phyloP scores from a whole-genome alignment of 805 yeast genomes.

The Suhomyces sp. region DNA sequence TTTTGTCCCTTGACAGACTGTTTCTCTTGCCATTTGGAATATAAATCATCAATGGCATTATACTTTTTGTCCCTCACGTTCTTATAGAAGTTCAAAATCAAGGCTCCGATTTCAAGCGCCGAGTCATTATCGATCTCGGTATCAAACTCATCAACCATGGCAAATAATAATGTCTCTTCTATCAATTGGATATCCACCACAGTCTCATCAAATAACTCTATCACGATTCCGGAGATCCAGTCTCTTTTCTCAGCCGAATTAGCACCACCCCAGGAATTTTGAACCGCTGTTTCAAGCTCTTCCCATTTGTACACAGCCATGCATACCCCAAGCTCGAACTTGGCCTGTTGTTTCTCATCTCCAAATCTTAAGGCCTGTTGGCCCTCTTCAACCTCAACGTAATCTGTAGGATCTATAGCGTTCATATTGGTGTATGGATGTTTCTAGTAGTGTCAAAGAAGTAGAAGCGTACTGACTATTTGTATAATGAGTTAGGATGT shows the following conservation, averaged over 20 bases:
- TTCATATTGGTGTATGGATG: conserved; percentile 21
- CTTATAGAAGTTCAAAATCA: conserved; percentile 63
- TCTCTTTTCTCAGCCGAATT: conserved; percentile 89
- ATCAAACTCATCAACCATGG: conserved; percentile 95
- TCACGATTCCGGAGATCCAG: conserved; percentile 83
- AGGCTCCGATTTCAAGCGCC: conserved; percentile 69
- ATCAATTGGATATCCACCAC: conserved; percentile 74
- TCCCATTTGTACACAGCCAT: conserved; percentile 93
- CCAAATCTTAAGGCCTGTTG: conserved; percentile 38
- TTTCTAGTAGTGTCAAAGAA: no score
- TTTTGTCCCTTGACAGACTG: conserved; percentile 36
- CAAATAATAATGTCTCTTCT: conserved; percentile 81
- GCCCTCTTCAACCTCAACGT: conserved; percentile 52
- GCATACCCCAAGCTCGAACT: conserved; percentile 89
- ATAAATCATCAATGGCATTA: conserved; percentile 56
- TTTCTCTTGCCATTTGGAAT: conserved; percentile 56
- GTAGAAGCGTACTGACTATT: no score
- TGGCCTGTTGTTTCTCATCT: conserved; percentile 71
- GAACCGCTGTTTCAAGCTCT: conserved; percentile 83
- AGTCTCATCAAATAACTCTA: conserved; percentile 70
- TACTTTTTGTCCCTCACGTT: conserved; percentile 59
- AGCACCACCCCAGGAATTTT: conserved; percentile 94
- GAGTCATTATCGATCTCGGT: conserved; percentile 86
- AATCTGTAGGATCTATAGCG: conserved; percentile 47
- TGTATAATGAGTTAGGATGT: no score